A percentile compares a stretch with the other conserved stretches of the same genome.
These are phyloP conservation scores for Fusarium irregulare DNA, from an alignment of 2,329 filamentous ascomycete species.

Conservation along the genomic window DNA sequence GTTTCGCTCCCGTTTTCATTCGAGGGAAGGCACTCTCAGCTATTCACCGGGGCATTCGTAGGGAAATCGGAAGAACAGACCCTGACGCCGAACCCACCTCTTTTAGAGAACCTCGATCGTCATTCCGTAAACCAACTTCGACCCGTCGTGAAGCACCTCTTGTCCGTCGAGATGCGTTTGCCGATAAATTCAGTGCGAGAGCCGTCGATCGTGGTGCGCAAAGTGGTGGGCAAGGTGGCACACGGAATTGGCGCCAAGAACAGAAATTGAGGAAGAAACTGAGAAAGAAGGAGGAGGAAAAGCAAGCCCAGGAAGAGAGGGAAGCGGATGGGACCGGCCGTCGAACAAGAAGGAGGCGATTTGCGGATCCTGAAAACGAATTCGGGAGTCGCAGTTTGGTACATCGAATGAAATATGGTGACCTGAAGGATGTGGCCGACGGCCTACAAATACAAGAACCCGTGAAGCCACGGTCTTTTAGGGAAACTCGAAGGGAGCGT, in stretches of 20 bases:
- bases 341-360: slow-evolving; percentile 62
- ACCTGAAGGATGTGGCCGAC: slow-evolving; percentile 46
- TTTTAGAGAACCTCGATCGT: background rate
- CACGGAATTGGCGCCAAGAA: slow-evolving; percentile 48
- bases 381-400: slow-evolving; percentile 69
- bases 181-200: slow-evolving; percentile 43
- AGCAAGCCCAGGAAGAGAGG: slow-evolving; percentile 51
- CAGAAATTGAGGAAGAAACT: slow-evolving; percentile 66
- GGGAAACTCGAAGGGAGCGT: slow-evolving; percentile 22
- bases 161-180: slow-evolving; percentile 26
- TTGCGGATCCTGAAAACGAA: slow-evolving; percentile 59
- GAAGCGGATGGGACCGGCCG: slow-evolving; percentile 51
- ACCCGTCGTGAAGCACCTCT: slow-evolving; percentile 6
- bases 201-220: slow-evolving; percentile 38
- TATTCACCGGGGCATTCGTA: slow-evolving; percentile 71
- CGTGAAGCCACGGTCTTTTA: slow-evolving; percentile 42
- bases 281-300: slow-evolving; percentile 55
- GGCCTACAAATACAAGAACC: slow-evolving; percentile 44
- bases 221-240: slow-evolving; percentile 18
- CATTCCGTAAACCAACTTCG: background rate
- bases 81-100: background rate
- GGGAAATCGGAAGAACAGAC: background rate
- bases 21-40: slow-evolving; percentile 66
- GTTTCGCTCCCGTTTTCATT: slow-evolving; percentile 32
- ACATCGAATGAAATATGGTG: slow-evolving; percentile 63